Percentiles rank a stretch among this genome's conserved stretches.
These are phyloP conservation scores for Craspedostauros australis DNA, from an alignment of 108 stramenopile genomes.

Conservation along the genomic window DNA sequence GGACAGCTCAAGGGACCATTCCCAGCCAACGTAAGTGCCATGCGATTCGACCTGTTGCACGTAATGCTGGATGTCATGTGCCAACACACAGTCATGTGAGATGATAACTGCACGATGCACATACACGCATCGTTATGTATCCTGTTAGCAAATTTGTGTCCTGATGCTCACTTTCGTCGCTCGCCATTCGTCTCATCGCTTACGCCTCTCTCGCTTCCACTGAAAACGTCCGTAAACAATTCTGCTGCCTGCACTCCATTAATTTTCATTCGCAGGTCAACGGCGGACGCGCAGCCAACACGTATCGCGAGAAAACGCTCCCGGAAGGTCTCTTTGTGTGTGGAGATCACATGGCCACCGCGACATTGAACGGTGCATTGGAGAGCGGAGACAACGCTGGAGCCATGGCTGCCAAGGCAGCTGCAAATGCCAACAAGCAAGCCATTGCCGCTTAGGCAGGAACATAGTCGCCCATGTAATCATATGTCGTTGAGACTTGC, in stretches of 20 bases:
- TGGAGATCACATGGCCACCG: conserved; percentile 85
- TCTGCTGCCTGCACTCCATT: neutral
- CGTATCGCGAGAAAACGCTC: conserved; percentile 39
- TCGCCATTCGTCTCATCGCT: too few relatives aligned
- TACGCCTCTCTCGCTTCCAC: too few relatives aligned
- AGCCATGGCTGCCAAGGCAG: conserved; percentile 28
- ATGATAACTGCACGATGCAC: too few relatives aligned
- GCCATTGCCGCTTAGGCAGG: conserved; percentile 3
- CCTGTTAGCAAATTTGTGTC: too few relatives aligned
- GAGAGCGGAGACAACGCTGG: conserved; percentile 77
- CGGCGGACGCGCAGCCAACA: conserved; percentile 52
- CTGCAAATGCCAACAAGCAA: neutral
- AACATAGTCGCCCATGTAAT: too few relatives aligned
- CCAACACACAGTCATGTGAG: too few relatives aligned
- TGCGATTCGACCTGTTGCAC: too few relatives aligned
- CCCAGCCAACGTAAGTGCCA: conserved; percentile 34
- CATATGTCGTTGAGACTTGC: too few relatives aligned
- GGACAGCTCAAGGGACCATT: conserved; percentile 40
- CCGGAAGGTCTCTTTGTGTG: conserved; percentile 63
- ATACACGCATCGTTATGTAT: too few relatives aligned
- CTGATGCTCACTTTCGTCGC: too few relatives aligned
- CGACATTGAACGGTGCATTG: conserved; percentile 83
- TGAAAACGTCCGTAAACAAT: too few relatives aligned
- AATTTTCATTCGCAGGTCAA: conserved; percentile 26
- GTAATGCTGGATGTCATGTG: too few relatives aligned